phyloP scores from a whole-genome alignment of 495 filamentous ascomycete genomes.

The Penicillium soppii region DNA sequence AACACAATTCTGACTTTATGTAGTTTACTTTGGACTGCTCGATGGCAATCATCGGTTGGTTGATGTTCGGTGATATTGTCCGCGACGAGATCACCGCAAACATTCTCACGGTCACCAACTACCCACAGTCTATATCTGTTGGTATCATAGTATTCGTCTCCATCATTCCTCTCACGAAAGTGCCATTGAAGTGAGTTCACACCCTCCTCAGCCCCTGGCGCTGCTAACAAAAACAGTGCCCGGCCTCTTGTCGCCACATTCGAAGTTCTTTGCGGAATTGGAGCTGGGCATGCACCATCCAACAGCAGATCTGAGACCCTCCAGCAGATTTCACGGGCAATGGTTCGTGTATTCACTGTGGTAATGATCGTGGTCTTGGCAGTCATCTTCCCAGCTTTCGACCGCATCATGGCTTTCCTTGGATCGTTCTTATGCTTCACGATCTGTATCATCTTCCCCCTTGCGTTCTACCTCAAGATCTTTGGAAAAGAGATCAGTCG shows the following conservation, averaged over 20 bases:
- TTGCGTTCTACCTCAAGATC: constrained; percentile 89
- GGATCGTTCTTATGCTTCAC: constrained; percentile 89
- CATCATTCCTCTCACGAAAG: constrained; percentile 92
- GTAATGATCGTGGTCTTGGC: constrained; percentile 65
- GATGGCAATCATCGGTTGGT: constrained; percentile 77
- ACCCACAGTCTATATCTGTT: constrained; percentile 71
- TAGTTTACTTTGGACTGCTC: constrained; percentile 76
- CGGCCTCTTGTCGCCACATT: constrained; percentile 83
- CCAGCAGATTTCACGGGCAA: constrained; percentile 56
- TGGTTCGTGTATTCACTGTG: constrained; percentile 59
- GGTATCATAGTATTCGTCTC: constrained; percentile 82
- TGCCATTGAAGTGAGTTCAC: constrained; percentile 74
- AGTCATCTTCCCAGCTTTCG: constrained; percentile 84
- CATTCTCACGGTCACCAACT: constrained; percentile 68
- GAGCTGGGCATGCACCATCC: constrained; percentile 27
- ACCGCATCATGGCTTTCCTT: constrained; percentile 91
- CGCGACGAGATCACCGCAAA: constrained; percentile 89
- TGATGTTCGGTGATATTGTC: constrained; percentile 91
- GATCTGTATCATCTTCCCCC: constrained; percentile 87
- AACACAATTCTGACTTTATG: constrained; percentile 11
- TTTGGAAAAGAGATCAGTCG: constrained; percentile 76
- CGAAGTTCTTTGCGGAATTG: constrained; percentile 76
- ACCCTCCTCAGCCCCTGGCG: background rate
- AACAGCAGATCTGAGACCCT: constrained; percentile 56
- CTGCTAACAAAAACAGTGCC: constrained; percentile 47